Base-by-base conservation (phyloP, 2,329 filamentous ascomycete species). In the Cladosporium oxysporum region DNA sequence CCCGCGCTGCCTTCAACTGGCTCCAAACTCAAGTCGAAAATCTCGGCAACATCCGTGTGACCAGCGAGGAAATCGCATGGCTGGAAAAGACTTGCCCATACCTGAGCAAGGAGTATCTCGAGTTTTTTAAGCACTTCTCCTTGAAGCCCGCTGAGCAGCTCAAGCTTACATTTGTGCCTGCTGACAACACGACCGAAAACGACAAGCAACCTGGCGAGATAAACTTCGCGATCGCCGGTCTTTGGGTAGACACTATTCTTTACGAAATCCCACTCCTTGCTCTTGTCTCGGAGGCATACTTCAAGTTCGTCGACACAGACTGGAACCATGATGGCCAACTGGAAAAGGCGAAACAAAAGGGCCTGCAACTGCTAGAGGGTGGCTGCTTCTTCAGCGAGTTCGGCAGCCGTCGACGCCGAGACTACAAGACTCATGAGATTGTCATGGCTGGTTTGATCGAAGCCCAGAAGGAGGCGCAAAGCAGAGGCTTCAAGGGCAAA, bases 251-350 rank as follows among this genome's bases (percentile, higher is more conserved):
- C 71, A 98, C 95, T 0, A 99, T 99, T 66, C 86, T 99, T 28
- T 99, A 99, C 80, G 95, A 99, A 80, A 97, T 99, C 66, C 95
- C 95, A 0, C 85, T 99, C 26, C 85, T 99, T 23, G 93, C 96
- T 2, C 80, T 99, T 69, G 92, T 94, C 1, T 97, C 93, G 58
- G 94, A 99, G 78, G 92, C 95, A 59, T 99, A 97, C 81, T 99
- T 99, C 84, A 93, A 91, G 75, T 98, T 97, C 79, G 92, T 93
- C 82, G 93, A 99, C 76, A 91, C 81, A 62, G 93, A 97, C 76
- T 99, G 95, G 95, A 89, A 86, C 72, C 91, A 98, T 73, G 86
- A 91, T 6, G 90, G 90, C 2, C 95, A 99, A 77, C 88, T 96
- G 74, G 90, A 96, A 59, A 90, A 90, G 71, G 93, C 95, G 1